Evolutionary conservation across 2,329 filamentous ascomycete species (phyloP).

Genomic region (Scedosporium boydii): DNA sequence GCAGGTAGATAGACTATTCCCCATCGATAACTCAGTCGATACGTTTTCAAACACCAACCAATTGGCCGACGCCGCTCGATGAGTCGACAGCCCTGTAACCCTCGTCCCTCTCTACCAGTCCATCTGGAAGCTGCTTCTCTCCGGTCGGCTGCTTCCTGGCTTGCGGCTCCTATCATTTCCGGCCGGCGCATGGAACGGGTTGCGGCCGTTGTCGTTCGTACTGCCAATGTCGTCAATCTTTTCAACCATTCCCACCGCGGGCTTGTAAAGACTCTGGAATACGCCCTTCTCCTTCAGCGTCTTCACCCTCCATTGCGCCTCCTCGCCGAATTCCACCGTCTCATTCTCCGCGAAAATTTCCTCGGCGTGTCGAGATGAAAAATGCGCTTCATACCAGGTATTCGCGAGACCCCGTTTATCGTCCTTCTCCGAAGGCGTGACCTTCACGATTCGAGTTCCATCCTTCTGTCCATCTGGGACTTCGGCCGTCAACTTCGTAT

Average conservation of each 20-base stretch:
- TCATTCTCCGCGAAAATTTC: constrained; percentile 16
- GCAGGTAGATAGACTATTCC: too few relatives aligned
- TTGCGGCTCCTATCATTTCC: not conserved
- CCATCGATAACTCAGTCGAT: too few relatives aligned
- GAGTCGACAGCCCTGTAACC: not conserved
- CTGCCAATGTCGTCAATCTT: constrained; percentile 22
- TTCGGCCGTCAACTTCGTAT: not conserved
- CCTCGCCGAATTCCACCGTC: constrained; percentile 17
- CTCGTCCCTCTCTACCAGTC: not conserved
- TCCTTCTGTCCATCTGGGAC: not conserved
- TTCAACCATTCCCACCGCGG: constrained; percentile 19
- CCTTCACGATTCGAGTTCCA: not conserved
- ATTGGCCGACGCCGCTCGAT: too few relatives aligned
- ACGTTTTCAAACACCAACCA: too few relatives aligned
- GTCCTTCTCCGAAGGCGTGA: not conserved
- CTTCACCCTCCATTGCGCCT: constrained; percentile 15
- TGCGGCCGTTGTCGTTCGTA: constrained; percentile 16
- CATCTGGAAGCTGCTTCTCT: not conserved
- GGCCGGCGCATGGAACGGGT: not conserved
- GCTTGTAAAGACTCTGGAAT: constrained; percentile 17
- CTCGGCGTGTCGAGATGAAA: constrained; percentile 4
- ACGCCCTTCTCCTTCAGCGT: constrained; percentile 13
- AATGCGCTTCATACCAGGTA: constrained; percentile 5
- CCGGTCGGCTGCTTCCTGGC: not conserved
- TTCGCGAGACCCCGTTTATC: not conserved